Evolutionary conservation across 805 yeast species (phyloP).

Genomic region (Spencermartinsiella europaea): DNA sequence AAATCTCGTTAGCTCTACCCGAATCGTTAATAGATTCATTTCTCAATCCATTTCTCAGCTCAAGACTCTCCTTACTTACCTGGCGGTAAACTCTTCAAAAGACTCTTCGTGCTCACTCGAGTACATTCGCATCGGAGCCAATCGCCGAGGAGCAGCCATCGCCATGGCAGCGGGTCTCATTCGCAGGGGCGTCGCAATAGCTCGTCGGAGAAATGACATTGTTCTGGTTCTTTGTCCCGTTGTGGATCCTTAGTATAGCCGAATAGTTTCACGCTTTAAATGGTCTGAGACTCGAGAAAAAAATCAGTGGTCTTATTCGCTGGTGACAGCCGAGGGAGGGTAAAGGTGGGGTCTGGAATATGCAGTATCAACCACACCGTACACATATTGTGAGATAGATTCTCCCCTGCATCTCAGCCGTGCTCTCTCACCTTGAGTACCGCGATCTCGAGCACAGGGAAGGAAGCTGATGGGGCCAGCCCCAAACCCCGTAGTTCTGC

Average conservation of each 20-base stretch:
- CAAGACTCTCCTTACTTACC: conserved; percentile 35
- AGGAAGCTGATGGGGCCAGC: no score
- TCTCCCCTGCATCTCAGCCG: no score
- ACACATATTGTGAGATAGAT: no score
- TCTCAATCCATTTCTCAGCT: background rate
- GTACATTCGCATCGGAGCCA: conserved; percentile 50
- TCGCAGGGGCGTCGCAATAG: background rate
- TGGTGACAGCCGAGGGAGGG: conserved; percentile 1
- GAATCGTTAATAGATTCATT: no score
- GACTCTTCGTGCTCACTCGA: conserved; percentile 82
- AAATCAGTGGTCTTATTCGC: conserved; percentile 10
- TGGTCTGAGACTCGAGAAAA: conserved; percentile 2
- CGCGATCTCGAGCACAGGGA: no score
- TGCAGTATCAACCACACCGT: no score
- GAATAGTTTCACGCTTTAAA: background rate
- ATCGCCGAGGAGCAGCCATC: conserved; percentile 6
- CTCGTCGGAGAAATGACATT: conserved; percentile 3
- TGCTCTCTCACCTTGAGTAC: no score
- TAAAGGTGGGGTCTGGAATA: background rate
- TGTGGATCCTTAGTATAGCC: background rate
- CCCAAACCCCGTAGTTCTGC: no score
- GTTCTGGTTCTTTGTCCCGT: background rate
- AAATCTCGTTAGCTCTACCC: conserved; percentile 51
- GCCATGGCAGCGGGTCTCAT: conserved; percentile 11
- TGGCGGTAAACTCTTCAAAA: conserved; percentile 86